Percentiles rank a stretch among this genome's conserved stretches.
Conservation (phyloP, 495 filamentous ascomycete genomes). For the Parathielavia appendiculata region DNA sequence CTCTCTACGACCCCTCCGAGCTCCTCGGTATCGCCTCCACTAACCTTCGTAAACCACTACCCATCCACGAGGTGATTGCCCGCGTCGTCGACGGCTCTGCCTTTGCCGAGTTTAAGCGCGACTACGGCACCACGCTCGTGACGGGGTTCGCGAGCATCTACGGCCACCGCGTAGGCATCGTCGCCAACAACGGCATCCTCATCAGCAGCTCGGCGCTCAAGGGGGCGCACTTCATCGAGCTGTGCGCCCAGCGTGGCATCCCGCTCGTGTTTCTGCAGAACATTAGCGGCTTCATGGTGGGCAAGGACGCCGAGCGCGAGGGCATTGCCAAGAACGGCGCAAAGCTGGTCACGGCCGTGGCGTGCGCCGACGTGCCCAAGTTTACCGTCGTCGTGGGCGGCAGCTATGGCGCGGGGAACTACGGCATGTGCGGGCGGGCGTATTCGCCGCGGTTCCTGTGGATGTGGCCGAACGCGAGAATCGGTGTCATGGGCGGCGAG, state of each 20-base stretch:
- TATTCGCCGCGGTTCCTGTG: conserved; percentile 87
- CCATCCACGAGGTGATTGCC: conserved; percentile 86
- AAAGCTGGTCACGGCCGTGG: conserved; percentile 93
- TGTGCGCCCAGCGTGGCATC: conserved; percentile 86
- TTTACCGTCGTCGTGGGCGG: conserved; percentile 92
- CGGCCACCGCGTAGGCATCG: conserved; percentile 84
- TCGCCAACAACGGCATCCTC: conserved; percentile 97
- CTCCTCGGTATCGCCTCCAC: conserved; percentile 83
- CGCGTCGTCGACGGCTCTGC: conserved; percentile 86
- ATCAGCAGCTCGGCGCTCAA: conserved; percentile 88
- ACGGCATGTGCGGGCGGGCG: conserved; percentile 81
- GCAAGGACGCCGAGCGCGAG: conserved; percentile 82
- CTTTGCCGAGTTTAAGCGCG: conserved; percentile 91
- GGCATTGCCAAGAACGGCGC: conserved; percentile 98
- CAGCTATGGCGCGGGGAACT: conserved; percentile 73
- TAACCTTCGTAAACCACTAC: conserved; percentile 77
- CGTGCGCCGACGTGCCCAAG: conserved; percentile 92
- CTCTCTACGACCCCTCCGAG: conserved; percentile 75
- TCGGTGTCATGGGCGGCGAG: conserved; percentile 93
- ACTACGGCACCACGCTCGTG: conserved; percentile 85
- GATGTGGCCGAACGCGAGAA: conserved; percentile 96
- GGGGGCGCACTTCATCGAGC: conserved; percentile 95
- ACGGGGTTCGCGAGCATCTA: conserved; percentile 92
- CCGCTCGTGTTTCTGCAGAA: conserved; percentile 94
- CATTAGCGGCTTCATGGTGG: conserved; percentile 98